A percentile compares a stretch with the other conserved stretches of the same genome.
phyloP scores from a whole-genome alignment of 441 rosid species.

The Raphanus hybrid region DNA sequence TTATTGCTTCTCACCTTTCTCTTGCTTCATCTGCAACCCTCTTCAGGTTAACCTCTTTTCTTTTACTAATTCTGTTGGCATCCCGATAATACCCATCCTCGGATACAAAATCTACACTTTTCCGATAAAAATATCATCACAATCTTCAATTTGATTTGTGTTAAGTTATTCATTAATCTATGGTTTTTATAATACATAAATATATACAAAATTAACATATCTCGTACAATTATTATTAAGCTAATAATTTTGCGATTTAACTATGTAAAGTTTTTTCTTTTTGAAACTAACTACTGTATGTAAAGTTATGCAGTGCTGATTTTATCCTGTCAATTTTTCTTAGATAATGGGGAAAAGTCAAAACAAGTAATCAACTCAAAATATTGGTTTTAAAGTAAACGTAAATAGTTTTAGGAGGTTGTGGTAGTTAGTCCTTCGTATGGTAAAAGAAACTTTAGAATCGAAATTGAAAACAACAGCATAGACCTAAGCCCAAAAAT shows the following conservation, averaged over 20 bases:
- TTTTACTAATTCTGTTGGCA: slow-evolving; percentile 4
- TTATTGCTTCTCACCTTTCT: slow-evolving; percentile 39
- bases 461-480: slow-evolving; percentile 1
- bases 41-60: neutral
- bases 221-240: neutral
- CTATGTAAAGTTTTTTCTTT: too few relatives aligned
- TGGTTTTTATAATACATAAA: neutral
- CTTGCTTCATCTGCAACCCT: slow-evolving; percentile 40
- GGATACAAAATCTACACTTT: neutral
- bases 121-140: neutral
- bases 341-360: neutral
- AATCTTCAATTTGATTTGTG: neutral
- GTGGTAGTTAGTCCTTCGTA: slow-evolving; percentile 21
- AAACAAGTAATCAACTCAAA: neutral
- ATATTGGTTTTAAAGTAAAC: neutral
- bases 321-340: neutral
- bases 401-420: neutral
- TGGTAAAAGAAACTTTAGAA: slow-evolving; percentile 12
- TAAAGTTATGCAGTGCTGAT: neutral
- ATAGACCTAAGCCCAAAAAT: neutral
- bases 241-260: neutral
- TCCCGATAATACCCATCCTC: neutral
- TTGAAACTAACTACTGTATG: neutral
- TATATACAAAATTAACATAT: neutral
- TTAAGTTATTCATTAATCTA: slow-evolving; percentile 3